Conservation (phyloP, 768 basidiomycete genomes). For the Trametes elegans region DNA sequence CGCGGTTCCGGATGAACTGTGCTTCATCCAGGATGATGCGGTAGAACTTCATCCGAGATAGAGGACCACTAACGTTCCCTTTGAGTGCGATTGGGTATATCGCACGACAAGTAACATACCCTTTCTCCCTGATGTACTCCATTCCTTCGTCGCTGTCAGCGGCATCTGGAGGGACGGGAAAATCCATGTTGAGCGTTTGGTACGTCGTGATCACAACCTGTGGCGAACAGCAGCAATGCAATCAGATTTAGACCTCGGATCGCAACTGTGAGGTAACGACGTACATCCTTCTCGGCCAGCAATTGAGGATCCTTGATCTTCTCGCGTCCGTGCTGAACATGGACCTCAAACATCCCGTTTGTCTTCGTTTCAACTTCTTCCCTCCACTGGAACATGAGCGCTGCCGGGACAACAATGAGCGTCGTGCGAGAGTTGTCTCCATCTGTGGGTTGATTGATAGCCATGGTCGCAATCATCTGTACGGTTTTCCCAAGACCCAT, state of each 20-base stretch:
- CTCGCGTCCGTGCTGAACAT: slow-evolving; percentile 71
- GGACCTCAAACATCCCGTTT: slow-evolving; percentile 56
- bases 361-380: slow-evolving; percentile 71
- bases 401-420: slow-evolving; percentile 74
- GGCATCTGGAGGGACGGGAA: slow-evolving; percentile 48
- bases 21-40: slow-evolving; percentile 79
- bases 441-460: slow-evolving; percentile 52
- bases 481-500: slow-evolving; percentile 78
- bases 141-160: slow-evolving; percentile 43
- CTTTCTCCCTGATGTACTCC: slow-evolving; percentile 47
- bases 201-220: slow-evolving; percentile 79
- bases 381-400: slow-evolving; percentile 75
- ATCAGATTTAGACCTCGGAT: slow-evolving; percentile 33
- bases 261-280: slow-evolving; percentile 23
- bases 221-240: background rate
- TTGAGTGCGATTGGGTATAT: background rate
- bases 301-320: slow-evolving; percentile 56
- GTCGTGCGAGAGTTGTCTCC: slow-evolving; percentile 53
- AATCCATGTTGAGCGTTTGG: slow-evolving; percentile 64
- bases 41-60: slow-evolving; percentile 62
- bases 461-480: slow-evolving; percentile 81
- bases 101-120: slow-evolving; percentile 32
- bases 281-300: slow-evolving; percentile 53
- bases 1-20: slow-evolving; percentile 68
- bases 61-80: slow-evolving; percentile 44